Conservation (phyloP, 2,329 filamentous ascomycete genomes). For the Lojkania enalia region DNA sequence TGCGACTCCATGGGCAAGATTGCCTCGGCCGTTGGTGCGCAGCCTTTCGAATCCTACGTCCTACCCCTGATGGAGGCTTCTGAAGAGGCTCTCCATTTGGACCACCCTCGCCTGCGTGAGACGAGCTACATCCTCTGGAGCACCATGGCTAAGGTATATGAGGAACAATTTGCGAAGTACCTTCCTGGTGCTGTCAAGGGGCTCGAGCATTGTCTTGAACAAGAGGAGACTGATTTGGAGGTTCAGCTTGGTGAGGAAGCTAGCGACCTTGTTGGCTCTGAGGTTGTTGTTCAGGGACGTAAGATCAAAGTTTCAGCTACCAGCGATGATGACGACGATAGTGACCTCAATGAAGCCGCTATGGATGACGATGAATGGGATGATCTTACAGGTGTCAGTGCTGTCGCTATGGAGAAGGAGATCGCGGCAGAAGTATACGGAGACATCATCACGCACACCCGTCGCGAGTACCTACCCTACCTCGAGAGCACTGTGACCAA, state of each 20-base stretch:
- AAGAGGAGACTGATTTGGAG: slow-evolving; percentile 83
- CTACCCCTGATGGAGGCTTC: slow-evolving; percentile 87
- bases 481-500: slow-evolving; percentile 86
- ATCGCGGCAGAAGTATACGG: slow-evolving; percentile 94
- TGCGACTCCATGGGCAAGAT: slow-evolving; percentile 94
- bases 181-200: slow-evolving; percentile 76
- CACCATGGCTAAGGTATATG: slow-evolving; percentile 90
- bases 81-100: slow-evolving; percentile 85
- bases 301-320: slow-evolving; percentile 78
- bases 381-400: slow-evolving; percentile 80
- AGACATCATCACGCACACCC: slow-evolving; percentile 86
- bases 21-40: slow-evolving; percentile 80
- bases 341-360: slow-evolving; percentile 55
- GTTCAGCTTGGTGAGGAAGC: slow-evolving; percentile 75
- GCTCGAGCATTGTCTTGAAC: slow-evolving; percentile 81
- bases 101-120: slow-evolving; percentile 88
- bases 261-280: slow-evolving; percentile 72
- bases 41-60: slow-evolving; percentile 89
- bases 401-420: slow-evolving; percentile 93
- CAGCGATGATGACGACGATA: slow-evolving; percentile 61
- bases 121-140: slow-evolving; percentile 98
- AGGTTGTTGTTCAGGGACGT: slow-evolving; percentile 78
- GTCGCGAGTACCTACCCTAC: slow-evolving; percentile 77
- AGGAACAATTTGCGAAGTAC: slow-evolving; percentile 78
- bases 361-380: slow-evolving; percentile 79